Conservation (phyloP, 2,329 filamentous ascomycete species). For the Parastagonospora avenae region DNA sequence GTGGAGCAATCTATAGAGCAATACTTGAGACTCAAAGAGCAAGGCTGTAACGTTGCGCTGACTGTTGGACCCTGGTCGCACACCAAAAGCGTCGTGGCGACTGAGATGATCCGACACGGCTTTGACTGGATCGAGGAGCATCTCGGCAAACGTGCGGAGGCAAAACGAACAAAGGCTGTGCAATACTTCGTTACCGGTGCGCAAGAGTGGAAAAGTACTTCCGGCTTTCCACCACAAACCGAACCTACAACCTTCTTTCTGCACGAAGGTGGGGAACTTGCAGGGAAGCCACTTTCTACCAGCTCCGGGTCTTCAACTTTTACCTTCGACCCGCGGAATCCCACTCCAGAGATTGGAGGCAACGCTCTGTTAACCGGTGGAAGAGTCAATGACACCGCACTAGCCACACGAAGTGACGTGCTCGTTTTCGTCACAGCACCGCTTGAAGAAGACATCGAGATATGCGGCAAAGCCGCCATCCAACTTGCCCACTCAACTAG, state of each 20-base stretch:
- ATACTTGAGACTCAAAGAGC: constrained; percentile 13
- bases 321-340: constrained; percentile 13
- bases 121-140: constrained; percentile 16
- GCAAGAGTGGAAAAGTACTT: constrained; percentile 12
- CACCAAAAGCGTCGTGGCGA: neutral
- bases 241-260: constrained; percentile 2
- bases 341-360: constrained; percentile 20
- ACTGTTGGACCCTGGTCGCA: constrained; percentile 17
- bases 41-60: constrained; percentile 13
- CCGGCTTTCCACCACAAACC: constrained; percentile 11
- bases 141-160: neutral
- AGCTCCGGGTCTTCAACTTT: constrained; percentile 6
- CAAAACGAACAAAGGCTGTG: neutral
- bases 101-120: neutral
- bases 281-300: neutral
- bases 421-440: constrained; percentile 13
- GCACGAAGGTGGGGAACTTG: neutral
- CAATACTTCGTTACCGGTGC: constrained; percentile 23
- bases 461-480: constrained; percentile 8
- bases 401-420: constrained; percentile 11
- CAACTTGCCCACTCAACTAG: constrained; percentile 12
- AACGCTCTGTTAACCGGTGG: constrained; percentile 10
- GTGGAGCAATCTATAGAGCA: constrained; percentile 17
- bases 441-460: constrained; percentile 9
- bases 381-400: constrained; percentile 12